phyloP scores from a whole-genome alignment of 2,329 filamentous ascomycete genomes.

The Aspergillus sp. region DNA sequence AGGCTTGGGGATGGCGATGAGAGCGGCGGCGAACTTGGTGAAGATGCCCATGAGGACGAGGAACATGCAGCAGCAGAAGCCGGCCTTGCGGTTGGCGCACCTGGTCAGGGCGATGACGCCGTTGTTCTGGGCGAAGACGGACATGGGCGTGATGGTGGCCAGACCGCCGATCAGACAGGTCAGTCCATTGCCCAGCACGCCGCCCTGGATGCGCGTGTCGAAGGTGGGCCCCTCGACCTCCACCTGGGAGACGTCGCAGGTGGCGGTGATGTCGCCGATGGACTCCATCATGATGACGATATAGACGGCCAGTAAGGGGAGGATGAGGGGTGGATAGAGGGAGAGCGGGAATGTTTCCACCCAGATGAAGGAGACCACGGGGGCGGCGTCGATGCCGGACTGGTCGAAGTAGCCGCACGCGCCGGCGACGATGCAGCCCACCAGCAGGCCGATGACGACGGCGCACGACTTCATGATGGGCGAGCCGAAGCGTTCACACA shows the following conservation, averaged over 20 bases:
- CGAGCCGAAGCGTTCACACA: slow-evolving; percentile 66
- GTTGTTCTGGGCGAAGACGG: slow-evolving; percentile 68
- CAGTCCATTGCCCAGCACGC: slow-evolving; percentile 65
- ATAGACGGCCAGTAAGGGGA: slow-evolving; percentile 58
- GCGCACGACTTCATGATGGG: slow-evolving; percentile 70
- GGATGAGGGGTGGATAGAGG: slow-evolving; percentile 65
- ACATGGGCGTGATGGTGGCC: slow-evolving; percentile 68
- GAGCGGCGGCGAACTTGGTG: slow-evolving; percentile 67
- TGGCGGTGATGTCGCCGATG: slow-evolving; percentile 67
- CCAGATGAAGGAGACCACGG: slow-evolving; percentile 67
- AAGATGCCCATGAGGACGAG: slow-evolving; percentile 70
- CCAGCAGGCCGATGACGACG: slow-evolving; percentile 63
- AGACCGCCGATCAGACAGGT: slow-evolving; percentile 63
- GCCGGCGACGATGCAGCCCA: slow-evolving; percentile 67
- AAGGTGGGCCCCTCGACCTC: slow-evolving; percentile 65
- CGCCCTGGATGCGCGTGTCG: slow-evolving; percentile 67
- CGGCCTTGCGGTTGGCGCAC: slow-evolving; percentile 67
- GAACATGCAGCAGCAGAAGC: slow-evolving; percentile 65
- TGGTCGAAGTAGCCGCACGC: slow-evolving; percentile 66
- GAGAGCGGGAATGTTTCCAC: slow-evolving; percentile 65
- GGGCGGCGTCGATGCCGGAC: slow-evolving; percentile 57
- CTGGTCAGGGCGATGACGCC: slow-evolving; percentile 67
- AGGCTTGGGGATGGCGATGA: slow-evolving; percentile 62
- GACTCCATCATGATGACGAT: slow-evolving; percentile 68
- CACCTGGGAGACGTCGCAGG: slow-evolving; percentile 64